These are phyloP conservation scores for Cystobasidiaceae sp. DNA, from an alignment of 1,284 basidiomycete species.

Conservation along the genomic window DNA sequence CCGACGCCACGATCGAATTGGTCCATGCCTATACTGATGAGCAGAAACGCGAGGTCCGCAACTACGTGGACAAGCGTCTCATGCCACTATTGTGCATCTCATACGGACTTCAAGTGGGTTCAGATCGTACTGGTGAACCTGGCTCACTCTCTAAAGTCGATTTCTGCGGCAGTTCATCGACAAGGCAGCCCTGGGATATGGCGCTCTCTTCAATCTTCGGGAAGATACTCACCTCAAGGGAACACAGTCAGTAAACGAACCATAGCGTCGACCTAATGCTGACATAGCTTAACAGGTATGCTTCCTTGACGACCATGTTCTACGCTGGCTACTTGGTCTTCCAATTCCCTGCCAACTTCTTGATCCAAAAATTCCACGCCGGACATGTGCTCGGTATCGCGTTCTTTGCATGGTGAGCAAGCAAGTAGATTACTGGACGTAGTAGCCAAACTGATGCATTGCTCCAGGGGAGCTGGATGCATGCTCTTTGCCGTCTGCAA, in stretches of 20 bases:
- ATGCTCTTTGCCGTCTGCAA: conserved; percentile 40
- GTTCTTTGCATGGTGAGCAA: conserved; percentile 16
- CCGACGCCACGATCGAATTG: neutral
- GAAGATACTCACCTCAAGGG: conserved; percentile 38
- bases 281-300: conserved; percentile 33
- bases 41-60: conserved; percentile 35
- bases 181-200: conserved; percentile 37
- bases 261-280: neutral
- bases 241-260: conserved; percentile 24
- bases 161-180: conserved; percentile 42
- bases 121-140: neutral
- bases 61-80: conserved; percentile 41
- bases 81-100: conserved; percentile 41
- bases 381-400: conserved; percentile 33
- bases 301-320: conserved; percentile 41
- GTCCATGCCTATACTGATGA: conserved; percentile 32
- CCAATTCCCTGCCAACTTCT: conserved; percentile 36
- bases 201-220: conserved; percentile 39
- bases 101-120: conserved; percentile 18
- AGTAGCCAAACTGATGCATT: neutral
- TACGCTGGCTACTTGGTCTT: conserved; percentile 39
- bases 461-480: conserved; percentile 11
- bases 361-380: conserved; percentile 39
- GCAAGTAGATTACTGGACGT: neutral
- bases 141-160: too few relatives aligned